Evolutionary conservation across 345 rosid genomes (phyloP).

Genomic region (Reutealis trisperma): DNA sequence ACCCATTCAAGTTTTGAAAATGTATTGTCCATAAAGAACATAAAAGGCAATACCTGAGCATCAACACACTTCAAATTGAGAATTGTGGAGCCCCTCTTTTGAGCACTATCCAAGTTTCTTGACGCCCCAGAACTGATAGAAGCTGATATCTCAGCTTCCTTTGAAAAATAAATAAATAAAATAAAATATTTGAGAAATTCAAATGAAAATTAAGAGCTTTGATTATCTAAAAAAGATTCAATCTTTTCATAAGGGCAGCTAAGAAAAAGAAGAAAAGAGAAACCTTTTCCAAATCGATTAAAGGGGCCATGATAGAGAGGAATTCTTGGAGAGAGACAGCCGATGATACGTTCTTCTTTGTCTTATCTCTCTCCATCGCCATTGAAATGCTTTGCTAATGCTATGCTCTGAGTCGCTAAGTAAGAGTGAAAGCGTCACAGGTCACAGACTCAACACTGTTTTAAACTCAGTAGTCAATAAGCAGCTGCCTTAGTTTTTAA

Average conservation of each 20-base stretch:
- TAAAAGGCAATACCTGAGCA: constrained; percentile 50
- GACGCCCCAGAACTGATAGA: constrained; percentile 67
- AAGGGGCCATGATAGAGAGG: constrained; percentile 65
- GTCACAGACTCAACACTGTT: too few species aligned
- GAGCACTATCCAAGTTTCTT: constrained; percentile 64
- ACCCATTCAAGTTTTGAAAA: too few species aligned
- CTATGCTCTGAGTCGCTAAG: not conserved
- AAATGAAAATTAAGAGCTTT: not conserved
- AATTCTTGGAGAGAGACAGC: constrained; percentile 62
- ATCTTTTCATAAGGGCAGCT: not conserved
- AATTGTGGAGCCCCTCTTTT: constrained; percentile 68
- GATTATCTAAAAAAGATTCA: not conserved
- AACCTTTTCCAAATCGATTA: constrained; percentile 80
- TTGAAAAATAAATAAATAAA: not conserved
- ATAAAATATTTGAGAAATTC: not conserved
- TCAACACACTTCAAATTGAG: constrained; percentile 82
- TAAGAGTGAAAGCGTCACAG: not conserved
- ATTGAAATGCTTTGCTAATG: not conserved
- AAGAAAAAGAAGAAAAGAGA: not conserved
- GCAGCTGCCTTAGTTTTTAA: too few species aligned
- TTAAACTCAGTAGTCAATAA: too few species aligned
- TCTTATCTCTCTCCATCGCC: constrained; percentile 32
- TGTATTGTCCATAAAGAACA: not conserved
- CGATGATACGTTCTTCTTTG: constrained; percentile 42
- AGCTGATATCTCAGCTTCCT: constrained; percentile 85